These are phyloP conservation scores for Xylariaceae sp. DNA, from an alignment of 2,329 filamentous ascomycete genomes.

Conservation along the genomic window DNA sequence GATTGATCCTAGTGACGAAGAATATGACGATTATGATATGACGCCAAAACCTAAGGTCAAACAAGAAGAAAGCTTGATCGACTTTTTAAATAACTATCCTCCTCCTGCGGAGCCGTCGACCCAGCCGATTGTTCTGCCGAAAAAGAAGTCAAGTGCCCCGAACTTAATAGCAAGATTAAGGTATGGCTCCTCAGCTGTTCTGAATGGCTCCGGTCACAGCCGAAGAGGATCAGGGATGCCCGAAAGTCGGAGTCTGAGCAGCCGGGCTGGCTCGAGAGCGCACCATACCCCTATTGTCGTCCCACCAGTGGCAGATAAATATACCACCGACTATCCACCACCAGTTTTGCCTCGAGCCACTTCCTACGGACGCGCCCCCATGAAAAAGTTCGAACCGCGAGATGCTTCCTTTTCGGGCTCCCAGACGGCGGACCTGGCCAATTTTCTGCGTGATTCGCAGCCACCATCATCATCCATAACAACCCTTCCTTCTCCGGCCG, in stretches of 20 bases:
- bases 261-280: conserved; percentile 45
- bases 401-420: conserved; percentile 52
- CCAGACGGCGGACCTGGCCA: conserved; percentile 72
- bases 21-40: conserved; percentile 59
- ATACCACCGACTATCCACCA: conserved; percentile 38
- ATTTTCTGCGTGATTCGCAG: conserved; percentile 72
- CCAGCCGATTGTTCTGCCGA: conserved; percentile 50
- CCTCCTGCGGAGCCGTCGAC: conserved; percentile 62
- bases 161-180: conserved; percentile 67
- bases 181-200: conserved; percentile 39
- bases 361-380: conserved; percentile 51
- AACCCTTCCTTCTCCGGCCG: conserved; percentile 36
- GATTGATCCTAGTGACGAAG: conserved; percentile 80
- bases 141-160: conserved; percentile 69
- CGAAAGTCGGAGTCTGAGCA: conserved; percentile 47
- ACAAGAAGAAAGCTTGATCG: conserved; percentile 72
- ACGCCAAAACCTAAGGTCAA: conserved; percentile 50
- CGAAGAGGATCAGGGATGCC: conserved; percentile 37
- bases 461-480: conserved; percentile 57
- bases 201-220: conserved; percentile 23
- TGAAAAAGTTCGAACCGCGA: conserved; percentile 65
- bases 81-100: conserved; percentile 73
- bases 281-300: conserved; percentile 62
- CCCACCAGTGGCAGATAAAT: conserved; percentile 52
- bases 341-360: conserved; percentile 24